A percentile compares a stretch with the other conserved stretches of the same genome.
These are phyloP conservation scores for Iris pallida DNA, from an alignment of 116 monocot species.

Conservation along the genomic window DNA sequence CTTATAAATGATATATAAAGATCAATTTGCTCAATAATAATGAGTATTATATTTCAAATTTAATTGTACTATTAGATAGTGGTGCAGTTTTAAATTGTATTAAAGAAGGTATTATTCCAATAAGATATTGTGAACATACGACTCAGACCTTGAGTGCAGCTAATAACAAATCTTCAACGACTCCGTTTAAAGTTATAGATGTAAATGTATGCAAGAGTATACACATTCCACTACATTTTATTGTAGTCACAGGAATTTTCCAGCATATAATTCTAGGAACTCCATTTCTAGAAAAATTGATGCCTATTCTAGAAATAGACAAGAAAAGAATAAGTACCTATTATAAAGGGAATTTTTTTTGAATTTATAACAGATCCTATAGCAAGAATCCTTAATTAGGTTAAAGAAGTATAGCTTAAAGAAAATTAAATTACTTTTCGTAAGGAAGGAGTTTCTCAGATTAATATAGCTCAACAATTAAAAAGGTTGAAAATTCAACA, in stretches of 20 bases:
- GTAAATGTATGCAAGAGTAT: too few species aligned
- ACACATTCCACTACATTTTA: too few species aligned
- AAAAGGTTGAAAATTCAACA: background rate
- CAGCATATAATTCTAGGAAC: constrained; percentile 7
- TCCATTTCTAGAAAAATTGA: background rate
- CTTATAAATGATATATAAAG: background rate
- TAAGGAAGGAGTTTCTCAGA: background rate
- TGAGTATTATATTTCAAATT: background rate
- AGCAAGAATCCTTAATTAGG: background rate
- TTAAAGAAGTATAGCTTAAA: background rate
- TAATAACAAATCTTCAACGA: too few species aligned
- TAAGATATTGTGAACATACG: background rate
- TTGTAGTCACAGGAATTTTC: background rate
- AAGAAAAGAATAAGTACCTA: background rate
- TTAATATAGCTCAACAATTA: background rate
- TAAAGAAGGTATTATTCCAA: background rate
- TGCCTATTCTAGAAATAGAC: background rate
- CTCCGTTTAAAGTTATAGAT: too few species aligned
- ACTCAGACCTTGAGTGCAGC: too few species aligned
- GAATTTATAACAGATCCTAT: background rate
- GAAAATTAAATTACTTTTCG: background rate
- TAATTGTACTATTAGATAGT: background rate
- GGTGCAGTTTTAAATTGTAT: background rate
- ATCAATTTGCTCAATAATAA: background rate
- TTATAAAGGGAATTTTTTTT: background rate